These are phyloP conservation scores for Pisolithus sp. DNA, from an alignment of 768 basidiomycete genomes.

Conservation along the genomic window DNA sequence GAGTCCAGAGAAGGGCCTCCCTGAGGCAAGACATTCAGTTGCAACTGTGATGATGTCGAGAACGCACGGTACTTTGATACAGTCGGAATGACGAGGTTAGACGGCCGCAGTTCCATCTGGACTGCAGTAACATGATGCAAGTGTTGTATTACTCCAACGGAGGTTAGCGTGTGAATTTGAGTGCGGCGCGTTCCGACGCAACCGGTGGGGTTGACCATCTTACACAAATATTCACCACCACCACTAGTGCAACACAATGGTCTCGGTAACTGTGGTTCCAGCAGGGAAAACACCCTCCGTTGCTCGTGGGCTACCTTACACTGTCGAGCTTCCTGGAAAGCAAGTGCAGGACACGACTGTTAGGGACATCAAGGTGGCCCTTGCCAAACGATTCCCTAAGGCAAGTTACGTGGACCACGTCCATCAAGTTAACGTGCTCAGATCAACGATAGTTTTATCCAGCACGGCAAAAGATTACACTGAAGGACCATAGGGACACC, in stretches of 20 bases:
- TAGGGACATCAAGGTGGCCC: conserved; percentile 59
- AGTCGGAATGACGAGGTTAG: background rate
- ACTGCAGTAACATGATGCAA: background rate
- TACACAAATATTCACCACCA: background rate
- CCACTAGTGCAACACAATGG: conserved; percentile 30
- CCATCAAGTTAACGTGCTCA: conserved; percentile 1
- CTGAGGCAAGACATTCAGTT: conserved; percentile 9
- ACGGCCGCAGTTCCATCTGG: background rate
- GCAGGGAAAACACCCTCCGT: conserved; percentile 41
- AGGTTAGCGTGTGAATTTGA: background rate
- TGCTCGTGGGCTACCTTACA: conserved; percentile 46
- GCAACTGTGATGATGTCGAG: background rate
- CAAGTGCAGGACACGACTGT: conserved; percentile 47
- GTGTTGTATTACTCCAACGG: background rate
- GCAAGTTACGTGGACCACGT: conserved; percentile 25
- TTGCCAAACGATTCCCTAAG: conserved; percentile 50
- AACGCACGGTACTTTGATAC: background rate
- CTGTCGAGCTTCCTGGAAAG: conserved; percentile 43
- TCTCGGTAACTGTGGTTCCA: conserved; percentile 48
- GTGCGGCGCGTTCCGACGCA: background rate
- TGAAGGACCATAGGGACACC: conserved; percentile 54
- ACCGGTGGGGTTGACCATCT: background rate
- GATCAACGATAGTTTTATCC: conserved; percentile 49
- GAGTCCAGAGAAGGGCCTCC: conserved; percentile 10
- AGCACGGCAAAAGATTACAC: conserved; percentile 66